These are phyloP conservation scores for Verticillium albo-atrum DNA, from an alignment of 2,329 filamentous ascomycete genomes.

Conservation along the genomic window DNA sequence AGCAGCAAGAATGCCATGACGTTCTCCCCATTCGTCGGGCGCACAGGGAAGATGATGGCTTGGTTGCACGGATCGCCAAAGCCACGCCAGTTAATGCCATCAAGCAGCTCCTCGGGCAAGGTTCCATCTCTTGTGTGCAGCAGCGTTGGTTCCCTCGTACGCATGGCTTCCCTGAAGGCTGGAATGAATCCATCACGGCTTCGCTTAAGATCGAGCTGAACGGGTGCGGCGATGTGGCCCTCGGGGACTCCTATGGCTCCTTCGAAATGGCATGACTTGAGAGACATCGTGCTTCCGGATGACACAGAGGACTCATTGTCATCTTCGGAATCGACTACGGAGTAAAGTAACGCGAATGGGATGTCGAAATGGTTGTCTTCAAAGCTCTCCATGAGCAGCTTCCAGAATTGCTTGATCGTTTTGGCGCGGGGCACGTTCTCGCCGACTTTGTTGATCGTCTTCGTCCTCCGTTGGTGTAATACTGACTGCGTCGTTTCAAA, in stretches of 20 bases:
- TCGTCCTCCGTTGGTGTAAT: conserved; percentile 25
- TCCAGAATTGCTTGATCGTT: conserved; percentile 29
- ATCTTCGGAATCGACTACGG: conserved; percentile 32
- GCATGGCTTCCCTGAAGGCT: conserved; percentile 31
- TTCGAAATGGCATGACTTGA: conserved; percentile 29
- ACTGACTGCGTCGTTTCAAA: conserved; percentile 31
- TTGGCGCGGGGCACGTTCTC: conserved; percentile 23
- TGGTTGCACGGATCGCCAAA: conserved; percentile 51
- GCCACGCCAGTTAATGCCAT: conserved; percentile 48
- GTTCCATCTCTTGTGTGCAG: conserved; percentile 33
- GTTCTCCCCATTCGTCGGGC: conserved; percentile 51
- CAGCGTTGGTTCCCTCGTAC: conserved; percentile 26
- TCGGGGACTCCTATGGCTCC: conserved; percentile 28
- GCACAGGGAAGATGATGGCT: conserved; percentile 58
- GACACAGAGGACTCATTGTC: conserved; percentile 26
- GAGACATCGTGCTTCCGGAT: conserved; percentile 28
- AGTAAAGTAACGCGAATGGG: conserved; percentile 35
- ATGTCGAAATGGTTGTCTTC: conserved; percentile 30
- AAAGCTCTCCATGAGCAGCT: conserved; percentile 23
- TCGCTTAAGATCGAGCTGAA: conserved; percentile 28
- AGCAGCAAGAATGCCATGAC: conserved; percentile 58
- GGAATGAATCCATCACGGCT: conserved; percentile 28
- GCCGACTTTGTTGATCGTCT: conserved; percentile 27
- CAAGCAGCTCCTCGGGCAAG: conserved; percentile 46
- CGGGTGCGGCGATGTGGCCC: conserved; percentile 25